Conservation (phyloP, 495 filamentous ascomycete species). For the Penicillium cosmopolitanum region DNA sequence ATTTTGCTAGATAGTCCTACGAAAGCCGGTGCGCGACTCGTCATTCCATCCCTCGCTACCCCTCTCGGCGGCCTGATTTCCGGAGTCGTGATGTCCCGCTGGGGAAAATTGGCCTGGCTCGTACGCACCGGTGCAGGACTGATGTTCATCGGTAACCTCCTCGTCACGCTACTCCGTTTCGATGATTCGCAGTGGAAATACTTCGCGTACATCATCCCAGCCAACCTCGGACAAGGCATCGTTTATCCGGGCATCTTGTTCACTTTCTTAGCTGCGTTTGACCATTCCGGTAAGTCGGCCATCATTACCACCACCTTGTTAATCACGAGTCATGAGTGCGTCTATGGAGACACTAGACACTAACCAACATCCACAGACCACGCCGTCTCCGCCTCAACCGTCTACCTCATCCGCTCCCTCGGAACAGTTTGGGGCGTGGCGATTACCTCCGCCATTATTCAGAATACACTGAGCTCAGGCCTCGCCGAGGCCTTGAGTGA, state of each 20-base stretch:
- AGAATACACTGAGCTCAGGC: slow-evolving; percentile 62
- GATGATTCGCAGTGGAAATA: slow-evolving; percentile 66
- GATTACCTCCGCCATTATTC: slow-evolving; percentile 63
- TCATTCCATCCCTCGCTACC: slow-evolving; percentile 63
- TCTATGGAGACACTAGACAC: not conserved
- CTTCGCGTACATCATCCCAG: slow-evolving; percentile 63
- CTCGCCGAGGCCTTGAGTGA: slow-evolving; percentile 60
- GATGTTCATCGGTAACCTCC: slow-evolving; percentile 62
- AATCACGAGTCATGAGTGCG: not conserved
- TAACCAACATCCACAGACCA: slow-evolving; percentile 49
- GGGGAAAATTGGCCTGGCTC: slow-evolving; percentile 59
- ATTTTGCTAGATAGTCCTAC: slow-evolving; percentile 64
- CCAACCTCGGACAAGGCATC: slow-evolving; percentile 66
- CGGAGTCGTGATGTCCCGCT: slow-evolving; percentile 66
- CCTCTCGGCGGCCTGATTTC: slow-evolving; percentile 64
- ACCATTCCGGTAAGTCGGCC: slow-evolving; percentile 54
- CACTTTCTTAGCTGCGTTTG: slow-evolving; percentile 64
- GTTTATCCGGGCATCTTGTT: slow-evolving; percentile 66
- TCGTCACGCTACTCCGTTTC: slow-evolving; percentile 59
- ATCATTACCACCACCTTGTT: not conserved
- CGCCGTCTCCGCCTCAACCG: slow-evolving; percentile 65
- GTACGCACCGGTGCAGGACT: slow-evolving; percentile 58
- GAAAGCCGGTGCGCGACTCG: slow-evolving; percentile 60
- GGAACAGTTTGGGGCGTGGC: slow-evolving; percentile 69
- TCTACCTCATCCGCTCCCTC: slow-evolving; percentile 65